These are phyloP conservation scores for Claviceps arundinis DNA, from an alignment of 2,329 filamentous ascomycete species.

Conservation along the genomic window DNA sequence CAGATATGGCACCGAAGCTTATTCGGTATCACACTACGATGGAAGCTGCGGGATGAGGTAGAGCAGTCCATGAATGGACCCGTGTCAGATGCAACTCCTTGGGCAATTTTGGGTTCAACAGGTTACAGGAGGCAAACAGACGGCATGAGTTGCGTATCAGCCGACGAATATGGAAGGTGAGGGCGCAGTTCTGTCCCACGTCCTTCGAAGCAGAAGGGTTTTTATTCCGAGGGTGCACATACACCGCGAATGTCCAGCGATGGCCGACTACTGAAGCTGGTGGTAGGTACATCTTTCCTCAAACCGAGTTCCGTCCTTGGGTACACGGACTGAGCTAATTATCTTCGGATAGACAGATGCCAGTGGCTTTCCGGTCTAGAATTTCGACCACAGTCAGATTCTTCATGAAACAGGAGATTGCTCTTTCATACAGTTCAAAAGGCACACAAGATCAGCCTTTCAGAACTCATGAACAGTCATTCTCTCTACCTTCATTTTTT, in stretches of 20 bases:
- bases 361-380: neutral
- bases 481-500: neutral
- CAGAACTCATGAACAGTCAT: neutral
- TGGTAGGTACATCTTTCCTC: neutral
- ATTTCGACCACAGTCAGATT: neutral
- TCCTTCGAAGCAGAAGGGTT: neutral
- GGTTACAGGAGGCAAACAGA: constrained; percentile 6
- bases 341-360: neutral
- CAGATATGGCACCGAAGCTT: neutral
- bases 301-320: neutral
- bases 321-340: neutral
- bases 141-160: constrained; percentile 1
- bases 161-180: neutral
- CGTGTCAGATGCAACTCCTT: constrained; percentile 4
- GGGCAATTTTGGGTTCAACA: constrained; percentile 4
- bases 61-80: constrained; percentile 2
- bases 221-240: neutral
- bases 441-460: neutral
- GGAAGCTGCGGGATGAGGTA: constrained; percentile 3
- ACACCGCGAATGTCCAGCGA: constrained; percentile 1
- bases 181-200: constrained; percentile 1
- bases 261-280: neutral
- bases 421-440: neutral
- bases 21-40: constrained; percentile 3
- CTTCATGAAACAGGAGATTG: neutral